Base-by-base conservation (phyloP, 192 early-diverging fungal species). In the Podila epigama region DNA sequence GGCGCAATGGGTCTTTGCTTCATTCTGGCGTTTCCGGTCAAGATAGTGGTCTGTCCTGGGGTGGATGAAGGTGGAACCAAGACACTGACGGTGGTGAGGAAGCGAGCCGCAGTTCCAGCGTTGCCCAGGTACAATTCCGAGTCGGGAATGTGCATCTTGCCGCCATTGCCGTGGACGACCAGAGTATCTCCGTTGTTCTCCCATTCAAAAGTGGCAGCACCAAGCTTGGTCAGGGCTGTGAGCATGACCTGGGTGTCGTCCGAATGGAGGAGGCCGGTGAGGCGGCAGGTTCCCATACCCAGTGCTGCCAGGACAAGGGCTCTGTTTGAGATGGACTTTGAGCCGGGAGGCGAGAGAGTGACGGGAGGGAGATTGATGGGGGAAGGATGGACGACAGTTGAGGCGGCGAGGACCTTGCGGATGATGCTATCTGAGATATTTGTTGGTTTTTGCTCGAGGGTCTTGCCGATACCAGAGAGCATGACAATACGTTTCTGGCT, bases 171-270 rank as follows among this genome's bases (percentile, higher is more conserved):
- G 0, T 73, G 79, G 2, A 99, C 90, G 1, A 96, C 87, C 22
- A 99, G 82, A 5, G 91, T 94, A 29, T 94, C 90, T 22, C 96
- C 97, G 69, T 93, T 89, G 71, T 98, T 92, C 79, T 97, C 95
- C 95, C 96, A 97, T 44, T 86, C 84, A 72, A 94, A 96, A 8
- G 85, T 77, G 40, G 94, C 95, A 18, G 91, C 95, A 36, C 91
- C 93, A 55, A 98, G 90, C 60, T 92, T 90, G 69, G 95, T 90
- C 64, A 99, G 84, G 40, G 96, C 94, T 57, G 87, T 88, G 58
- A 97, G 82, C 97, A 98, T 99, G 57, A 94, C 93, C 70, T 98
- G 97, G 15, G 97, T 97, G 79, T 99, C 97, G 78, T 99, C 96
- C 16, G 97, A 99, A 69, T 96, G 93, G 60, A 99, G 83, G 40